A percentile compares a stretch with the other conserved stretches of the same genome.
These are phyloP conservation scores for Brassica juncea DNA, from an alignment of 345 rosid genomes.

Conservation along the genomic window DNA sequence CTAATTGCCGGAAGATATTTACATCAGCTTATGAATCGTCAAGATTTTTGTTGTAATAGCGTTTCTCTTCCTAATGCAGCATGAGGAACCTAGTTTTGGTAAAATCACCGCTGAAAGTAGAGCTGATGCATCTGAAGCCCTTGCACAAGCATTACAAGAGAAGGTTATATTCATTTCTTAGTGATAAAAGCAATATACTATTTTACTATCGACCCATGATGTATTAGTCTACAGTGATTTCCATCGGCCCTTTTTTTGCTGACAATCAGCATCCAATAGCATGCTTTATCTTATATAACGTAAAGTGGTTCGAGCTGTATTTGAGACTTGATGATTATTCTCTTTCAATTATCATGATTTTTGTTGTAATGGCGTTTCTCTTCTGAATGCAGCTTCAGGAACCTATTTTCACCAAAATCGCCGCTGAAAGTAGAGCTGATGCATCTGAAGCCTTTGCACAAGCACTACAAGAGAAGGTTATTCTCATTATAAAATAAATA, in stretches of 20 bases:
- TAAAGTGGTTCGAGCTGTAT: constrained; percentile 11
- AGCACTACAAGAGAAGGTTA: constrained; percentile 88
- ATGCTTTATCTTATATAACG: constrained; percentile 1
- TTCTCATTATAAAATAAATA: constrained; percentile 14
- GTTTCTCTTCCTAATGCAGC: constrained; percentile 47
- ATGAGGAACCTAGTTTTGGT: constrained; percentile 28
- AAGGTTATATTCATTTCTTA: constrained; percentile 51
- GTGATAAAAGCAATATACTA: constrained; percentile 5
- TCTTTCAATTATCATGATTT: constrained; percentile 3
- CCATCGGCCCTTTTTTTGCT: neutral
- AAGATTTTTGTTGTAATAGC: neutral
- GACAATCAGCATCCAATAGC: constrained; percentile 1
- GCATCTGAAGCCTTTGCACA: constrained; percentile 63
- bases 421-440: constrained; percentile 42
- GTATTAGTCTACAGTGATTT: constrained; percentile 11
- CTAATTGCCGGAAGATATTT: constrained; percentile 14
- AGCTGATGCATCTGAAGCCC: constrained; percentile 51
- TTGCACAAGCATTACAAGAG: constrained; percentile 83
- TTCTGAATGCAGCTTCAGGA: constrained; percentile 49
- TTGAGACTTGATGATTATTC: constrained; percentile 6
- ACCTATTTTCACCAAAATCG: constrained; percentile 23
- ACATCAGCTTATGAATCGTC: neutral
- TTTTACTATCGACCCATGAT: neutral
- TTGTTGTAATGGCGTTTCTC: constrained; percentile 14
- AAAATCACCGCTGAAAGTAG: constrained; percentile 37